A percentile compares a stretch with the other conserved stretches of the same genome.
These are phyloP conservation scores for Gastrolobium bilobum DNA, from an alignment of 306 rosid species.

Conservation along the genomic window DNA sequence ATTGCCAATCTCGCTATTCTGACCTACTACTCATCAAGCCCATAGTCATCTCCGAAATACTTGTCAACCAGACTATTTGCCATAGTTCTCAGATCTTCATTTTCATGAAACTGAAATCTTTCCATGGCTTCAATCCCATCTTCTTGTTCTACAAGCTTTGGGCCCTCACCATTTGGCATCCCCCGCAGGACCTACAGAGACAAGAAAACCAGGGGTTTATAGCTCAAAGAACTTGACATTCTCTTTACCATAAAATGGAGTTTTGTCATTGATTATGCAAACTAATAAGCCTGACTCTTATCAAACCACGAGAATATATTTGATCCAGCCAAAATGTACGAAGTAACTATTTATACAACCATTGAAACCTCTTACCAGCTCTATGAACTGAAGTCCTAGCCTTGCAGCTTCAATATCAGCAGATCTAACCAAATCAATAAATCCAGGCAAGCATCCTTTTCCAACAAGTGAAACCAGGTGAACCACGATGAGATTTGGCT, in stretches of 20 bases:
- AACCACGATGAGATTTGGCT: conserved; percentile 72
- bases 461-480: conserved; percentile 83
- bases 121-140: conserved; percentile 99
- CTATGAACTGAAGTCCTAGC: conserved; percentile 91
- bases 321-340: conserved; percentile 33
- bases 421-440: conserved; percentile 83
- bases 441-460: conserved; percentile 87
- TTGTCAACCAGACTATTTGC: conserved; percentile 86
- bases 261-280: conserved; percentile 13
- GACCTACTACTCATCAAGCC: conserved; percentile 68
- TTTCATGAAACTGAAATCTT: conserved; percentile 95
- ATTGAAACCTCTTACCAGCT: conserved; percentile 71
- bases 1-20: not conserved
- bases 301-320: conserved; percentile 25
- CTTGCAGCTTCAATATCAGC: conserved; percentile 92
- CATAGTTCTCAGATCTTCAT: conserved; percentile 91
- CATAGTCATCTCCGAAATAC: conserved; percentile 94
- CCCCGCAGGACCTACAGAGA: conserved; percentile 87
- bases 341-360: conserved; percentile 25
- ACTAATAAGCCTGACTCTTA: not conserved
- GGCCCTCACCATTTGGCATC: conserved; percentile 86
- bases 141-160: conserved; percentile 88
- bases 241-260: not conserved
- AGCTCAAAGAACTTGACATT: conserved; percentile 19
- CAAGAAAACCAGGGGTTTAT: conserved; percentile 25